phyloP scores from a whole-genome alignment of 176 grass and related monocot genomes.

The Aechmea fasciata region DNA sequence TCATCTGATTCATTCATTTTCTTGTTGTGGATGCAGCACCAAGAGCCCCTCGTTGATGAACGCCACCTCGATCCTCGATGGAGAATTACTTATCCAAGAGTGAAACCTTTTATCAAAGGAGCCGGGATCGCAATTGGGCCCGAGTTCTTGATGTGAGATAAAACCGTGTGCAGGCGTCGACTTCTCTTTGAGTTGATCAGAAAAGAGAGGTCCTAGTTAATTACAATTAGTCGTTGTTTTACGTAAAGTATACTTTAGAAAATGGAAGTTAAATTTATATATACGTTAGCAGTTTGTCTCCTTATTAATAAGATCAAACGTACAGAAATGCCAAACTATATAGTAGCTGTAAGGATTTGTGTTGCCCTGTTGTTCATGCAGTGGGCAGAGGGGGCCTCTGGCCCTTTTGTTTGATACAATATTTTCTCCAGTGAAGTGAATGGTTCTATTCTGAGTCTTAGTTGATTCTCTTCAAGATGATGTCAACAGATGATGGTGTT shows the following conservation, averaged over 20 bases:
- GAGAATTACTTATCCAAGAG: background rate
- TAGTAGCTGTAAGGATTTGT: background rate
- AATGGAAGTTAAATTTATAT: background rate
- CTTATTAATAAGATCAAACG: background rate
- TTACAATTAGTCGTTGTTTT: background rate
- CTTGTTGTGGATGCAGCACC: constrained; percentile 42
- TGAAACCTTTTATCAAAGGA: constrained; percentile 23
- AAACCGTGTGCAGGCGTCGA: constrained; percentile 50
- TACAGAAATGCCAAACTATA: background rate
- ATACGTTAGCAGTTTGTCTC: background rate
- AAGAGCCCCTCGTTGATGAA: constrained; percentile 38
- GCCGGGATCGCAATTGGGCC: constrained; percentile 13
- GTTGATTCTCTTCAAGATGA: background rate
- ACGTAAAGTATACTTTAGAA: too few relatives aligned
- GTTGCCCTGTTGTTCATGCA: background rate
- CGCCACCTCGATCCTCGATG: background rate
- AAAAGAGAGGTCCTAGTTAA: background rate
- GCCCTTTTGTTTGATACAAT: background rate
- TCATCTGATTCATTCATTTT: constrained; percentile 3
- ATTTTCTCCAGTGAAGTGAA: background rate
- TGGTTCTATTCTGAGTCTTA: background rate
- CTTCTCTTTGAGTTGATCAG: constrained; percentile 17
- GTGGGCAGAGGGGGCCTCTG: background rate
- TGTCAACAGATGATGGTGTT: background rate
- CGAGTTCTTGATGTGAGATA: constrained; percentile 36